A percentile compares a stretch with the other conserved stretches of the same genome.
Evolutionary conservation across 129 eudicot species (phyloP).

Genomic region (Chrysanthemum seticuspe): DNA sequence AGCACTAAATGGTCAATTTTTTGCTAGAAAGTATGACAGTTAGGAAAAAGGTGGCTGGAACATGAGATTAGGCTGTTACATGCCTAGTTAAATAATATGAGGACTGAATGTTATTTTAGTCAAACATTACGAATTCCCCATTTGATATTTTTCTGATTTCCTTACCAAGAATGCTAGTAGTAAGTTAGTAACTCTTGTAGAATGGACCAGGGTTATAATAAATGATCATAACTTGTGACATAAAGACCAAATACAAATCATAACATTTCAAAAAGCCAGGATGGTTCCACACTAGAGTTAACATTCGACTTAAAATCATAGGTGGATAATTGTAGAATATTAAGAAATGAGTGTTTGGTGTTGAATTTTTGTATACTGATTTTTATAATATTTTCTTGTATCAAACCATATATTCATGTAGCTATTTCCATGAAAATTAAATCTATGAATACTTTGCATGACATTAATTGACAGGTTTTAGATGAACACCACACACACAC

Average conservation of each 20-base stretch:
- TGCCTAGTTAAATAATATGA: background rate
- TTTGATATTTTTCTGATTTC: background rate
- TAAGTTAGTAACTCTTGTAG: background rate
- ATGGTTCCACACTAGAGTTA: background rate
- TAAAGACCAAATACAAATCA: background rate
- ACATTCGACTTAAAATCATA: background rate
- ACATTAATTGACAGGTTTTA: background rate
- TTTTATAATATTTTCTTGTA: background rate
- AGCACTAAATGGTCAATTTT: background rate
- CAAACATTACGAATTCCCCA: background rate
- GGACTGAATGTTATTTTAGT: background rate
- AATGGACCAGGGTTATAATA: background rate
- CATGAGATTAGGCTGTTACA: background rate
- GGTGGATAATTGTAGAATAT: background rate
- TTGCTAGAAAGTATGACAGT: background rate
- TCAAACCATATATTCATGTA: conserved; percentile 11
- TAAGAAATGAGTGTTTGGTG: background rate
- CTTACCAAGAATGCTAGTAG: background rate
- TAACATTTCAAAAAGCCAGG: background rate
- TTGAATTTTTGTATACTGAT: background rate
- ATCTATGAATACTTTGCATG: background rate
- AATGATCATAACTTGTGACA: background rate
- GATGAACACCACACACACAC: conserved; percentile 2
- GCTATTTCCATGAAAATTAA: conserved; percentile 9
- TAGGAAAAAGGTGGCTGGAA: conserved; percentile 20